Evolutionary conservation across 225 moss, liverwort and hornwort genomes (phyloP), one percentile per base, ranked within the genome.

Genomic region (Marchantia paleacea): DNA sequence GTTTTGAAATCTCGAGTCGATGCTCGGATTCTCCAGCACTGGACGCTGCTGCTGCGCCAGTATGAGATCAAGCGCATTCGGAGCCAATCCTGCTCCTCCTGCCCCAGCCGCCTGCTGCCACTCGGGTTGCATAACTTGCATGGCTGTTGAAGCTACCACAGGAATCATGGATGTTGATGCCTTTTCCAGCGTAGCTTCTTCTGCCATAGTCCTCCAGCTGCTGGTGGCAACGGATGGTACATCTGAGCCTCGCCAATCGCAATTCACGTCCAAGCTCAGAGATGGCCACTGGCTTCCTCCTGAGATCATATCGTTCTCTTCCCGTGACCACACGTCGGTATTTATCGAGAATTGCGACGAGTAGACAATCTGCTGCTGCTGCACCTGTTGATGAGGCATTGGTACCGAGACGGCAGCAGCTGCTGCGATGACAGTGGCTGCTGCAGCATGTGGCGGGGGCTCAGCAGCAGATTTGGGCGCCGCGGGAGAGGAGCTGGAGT

Each of bases 201-300:
- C 9, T 50, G 22, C 66, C 55, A 19, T 15, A 9, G 26, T 50
- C 18, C 22, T 11, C 51, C 49, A 78, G 77, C 63, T 65, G 51
- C 63, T 47, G 48, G 63, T 2, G 10, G 48, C 65, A 22, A 31
- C 6, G 19, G 62, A 47, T 24, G 65, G 62, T 8, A 11, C 60
- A 39, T 61, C 61, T 7, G 4, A 28, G 30, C 64, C 77, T 64
- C 22, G 48, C 77, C 77, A 78, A 11, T 39, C 63, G 18, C 48
- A 8, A 14, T 12, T 64, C 7, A 13, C 77, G 6, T 63, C 77
- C 65, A 65, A 49, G 22, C 50, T 78, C 65, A 78, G 48, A 51
- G 78, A 78, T 18, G 65, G 78, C 78, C 78, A 78, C 51, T 78
- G 78, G 26, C 50, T 66, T 52, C 78, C 78, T 66, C 52, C 78